Evolutionary conservation across 768 basidiomycete genomes (phyloP).

Genomic region (Lepiota venenata): DNA sequence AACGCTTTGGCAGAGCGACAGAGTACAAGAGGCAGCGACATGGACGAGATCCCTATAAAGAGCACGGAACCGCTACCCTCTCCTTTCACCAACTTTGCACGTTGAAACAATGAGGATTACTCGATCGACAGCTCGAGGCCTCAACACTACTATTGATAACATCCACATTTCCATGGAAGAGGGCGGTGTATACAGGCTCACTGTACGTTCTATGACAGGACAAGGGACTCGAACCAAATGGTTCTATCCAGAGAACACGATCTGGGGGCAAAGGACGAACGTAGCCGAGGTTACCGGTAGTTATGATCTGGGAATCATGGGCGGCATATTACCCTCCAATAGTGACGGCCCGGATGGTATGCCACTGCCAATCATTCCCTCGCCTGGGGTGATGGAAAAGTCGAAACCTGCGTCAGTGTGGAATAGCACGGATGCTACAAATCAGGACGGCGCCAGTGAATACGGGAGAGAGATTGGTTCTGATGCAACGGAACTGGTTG

Average conservation of each 20-base stretch:
- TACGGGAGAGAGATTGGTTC: neutral
- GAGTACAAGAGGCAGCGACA: too few species aligned
- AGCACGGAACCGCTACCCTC: neutral
- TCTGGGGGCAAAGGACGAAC: neutral
- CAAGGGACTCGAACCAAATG: constrained; percentile 2
- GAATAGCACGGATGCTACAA: neutral
- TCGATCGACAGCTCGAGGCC: neutral
- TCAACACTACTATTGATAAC: neutral
- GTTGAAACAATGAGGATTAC: neutral
- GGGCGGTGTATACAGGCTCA: neutral
- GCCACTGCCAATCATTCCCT: neutral
- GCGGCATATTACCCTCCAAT: too few species aligned
- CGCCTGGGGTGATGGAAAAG: neutral
- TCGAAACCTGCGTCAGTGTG: neutral
- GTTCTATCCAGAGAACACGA: neutral
- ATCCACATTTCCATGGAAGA: neutral
- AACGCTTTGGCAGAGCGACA: too few species aligned
- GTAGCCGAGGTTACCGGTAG: too few species aligned
- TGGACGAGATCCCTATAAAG: neutral
- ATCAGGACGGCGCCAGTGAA: neutral
- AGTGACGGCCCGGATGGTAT: neutral
- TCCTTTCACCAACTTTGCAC: neutral
- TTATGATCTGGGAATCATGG: neutral
- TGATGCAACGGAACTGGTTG: neutral
- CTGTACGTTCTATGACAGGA: neutral